Conservation (phyloP, 2,329 filamentous ascomycete genomes). For the Diaporthe sp. region DNA sequence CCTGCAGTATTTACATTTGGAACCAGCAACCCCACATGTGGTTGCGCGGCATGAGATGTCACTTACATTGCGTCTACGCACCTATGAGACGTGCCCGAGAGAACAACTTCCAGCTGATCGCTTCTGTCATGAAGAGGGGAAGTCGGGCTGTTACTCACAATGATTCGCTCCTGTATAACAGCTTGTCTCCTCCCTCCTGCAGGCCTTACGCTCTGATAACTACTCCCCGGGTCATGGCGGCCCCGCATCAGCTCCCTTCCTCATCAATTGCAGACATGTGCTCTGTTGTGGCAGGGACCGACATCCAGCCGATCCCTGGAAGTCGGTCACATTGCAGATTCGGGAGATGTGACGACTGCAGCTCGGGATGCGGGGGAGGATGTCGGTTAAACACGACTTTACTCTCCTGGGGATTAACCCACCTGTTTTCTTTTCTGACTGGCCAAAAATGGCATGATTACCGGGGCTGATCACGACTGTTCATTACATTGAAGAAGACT, state of each 20-base stretch:
- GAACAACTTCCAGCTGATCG: neutral
- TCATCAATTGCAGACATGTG: neutral
- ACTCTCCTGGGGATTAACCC: neutral
- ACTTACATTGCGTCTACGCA: neutral
- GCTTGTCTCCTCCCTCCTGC: neutral
- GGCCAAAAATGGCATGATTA: slow-evolving; percentile 35
- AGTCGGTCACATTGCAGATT: slow-evolving; percentile 33
- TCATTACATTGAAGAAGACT: neutral
- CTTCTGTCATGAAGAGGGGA: neutral
- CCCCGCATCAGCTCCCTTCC: neutral
- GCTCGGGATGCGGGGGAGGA: slow-evolving; percentile 1
- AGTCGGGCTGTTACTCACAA: neutral
- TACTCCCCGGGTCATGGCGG: neutral
- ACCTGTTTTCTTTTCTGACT: slow-evolving; percentile 16
- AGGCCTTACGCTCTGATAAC: neutral
- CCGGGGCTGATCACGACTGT: slow-evolving; percentile 22
- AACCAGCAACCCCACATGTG: neutral
- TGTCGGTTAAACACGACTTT: neutral
- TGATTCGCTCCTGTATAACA: slow-evolving; percentile 17
- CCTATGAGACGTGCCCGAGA: neutral
- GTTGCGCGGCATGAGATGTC: neutral
- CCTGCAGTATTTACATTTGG: neutral
- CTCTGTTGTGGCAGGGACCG: neutral
- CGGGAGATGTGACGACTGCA: neutral
- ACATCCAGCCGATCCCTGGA: slow-evolving; percentile 12